phyloP scores from a whole-genome alignment of 805 yeast species.

The Saturnispora diversa region DNA sequence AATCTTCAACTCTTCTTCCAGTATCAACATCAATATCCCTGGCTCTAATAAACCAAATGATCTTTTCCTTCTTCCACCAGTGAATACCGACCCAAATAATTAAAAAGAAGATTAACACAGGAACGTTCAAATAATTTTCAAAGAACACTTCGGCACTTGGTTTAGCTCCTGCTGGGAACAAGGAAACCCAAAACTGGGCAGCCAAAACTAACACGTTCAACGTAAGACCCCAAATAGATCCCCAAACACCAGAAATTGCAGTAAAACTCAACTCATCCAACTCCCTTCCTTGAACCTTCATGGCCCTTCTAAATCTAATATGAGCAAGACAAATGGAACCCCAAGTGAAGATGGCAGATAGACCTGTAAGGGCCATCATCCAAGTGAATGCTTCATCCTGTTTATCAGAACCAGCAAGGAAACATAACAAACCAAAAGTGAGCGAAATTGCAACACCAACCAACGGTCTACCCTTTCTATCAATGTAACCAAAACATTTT shows the following conservation, averaged over 20 bases:
- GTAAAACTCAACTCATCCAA: slow-evolving; percentile 59
- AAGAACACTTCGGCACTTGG: slow-evolving; percentile 57
- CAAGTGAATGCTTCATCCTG: slow-evolving; percentile 58
- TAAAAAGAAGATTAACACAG: slow-evolving; percentile 49
- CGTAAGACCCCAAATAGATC: slow-evolving; percentile 54
- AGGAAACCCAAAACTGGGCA: slow-evolving; percentile 79
- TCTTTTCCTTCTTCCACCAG: slow-evolving; percentile 36
- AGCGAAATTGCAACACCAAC: slow-evolving; percentile 51
- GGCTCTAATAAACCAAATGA: slow-evolving; percentile 37
- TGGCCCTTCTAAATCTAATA: slow-evolving; percentile 61
- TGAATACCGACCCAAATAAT: slow-evolving; percentile 35
- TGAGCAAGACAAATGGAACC: slow-evolving; percentile 63
- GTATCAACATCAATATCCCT: slow-evolving; percentile 50
- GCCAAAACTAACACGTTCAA: slow-evolving; percentile 54
- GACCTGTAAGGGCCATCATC: slow-evolving; percentile 70
- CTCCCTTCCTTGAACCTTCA: slow-evolving; percentile 58
- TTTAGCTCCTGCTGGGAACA: slow-evolving; percentile 56
- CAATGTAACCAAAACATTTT: slow-evolving; percentile 54
- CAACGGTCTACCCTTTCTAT: slow-evolving; percentile 73
- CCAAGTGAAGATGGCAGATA: slow-evolving; percentile 77
- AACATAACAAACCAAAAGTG: slow-evolving; percentile 49
- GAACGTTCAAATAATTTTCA: slow-evolving; percentile 55
- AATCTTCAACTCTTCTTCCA: slow-evolving; percentile 55
- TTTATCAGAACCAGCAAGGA: slow-evolving; percentile 52
- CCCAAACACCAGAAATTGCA: slow-evolving; percentile 60